Evolutionary conservation across 2,329 filamentous ascomycete species (phyloP), one percentile per base, ranked within the genome.

Genomic region (Alternaria consortialis): DNA sequence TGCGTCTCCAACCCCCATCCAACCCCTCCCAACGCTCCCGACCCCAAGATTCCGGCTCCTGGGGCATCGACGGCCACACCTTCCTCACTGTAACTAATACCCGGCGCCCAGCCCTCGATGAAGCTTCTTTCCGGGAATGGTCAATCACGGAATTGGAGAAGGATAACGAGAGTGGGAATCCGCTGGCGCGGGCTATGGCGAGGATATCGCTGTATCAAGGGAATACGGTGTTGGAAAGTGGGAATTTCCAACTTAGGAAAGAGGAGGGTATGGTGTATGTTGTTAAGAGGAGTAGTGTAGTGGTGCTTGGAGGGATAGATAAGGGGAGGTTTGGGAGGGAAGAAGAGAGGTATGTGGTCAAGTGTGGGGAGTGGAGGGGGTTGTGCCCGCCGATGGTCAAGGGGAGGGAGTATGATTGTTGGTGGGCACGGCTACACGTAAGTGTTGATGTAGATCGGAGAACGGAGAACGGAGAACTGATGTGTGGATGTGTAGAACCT

Each of bases 101-200:
- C 15, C 20, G 11, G 8, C n/a, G 9, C 1, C 37, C n/a, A 20
- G n/a, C 17, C 11, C 37, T 9, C n/a, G n/a, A 20, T 5, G 7
- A 15, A 6, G 37, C 8, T 39, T 39, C 37, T 4, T 39, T 39
- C n/a, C n/a, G n/a, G n/a, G 37, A 9, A 20, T 39, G 37, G 37
- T 39, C 37, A 20, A 11, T n/a, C 7, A 7, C 6, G n/a, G 37
- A 39, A 13, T 20, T 40, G 12, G 31, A 40, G 3, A 55, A 50
- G 2, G 63, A 69, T 50, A 36, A 57, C 15, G 23, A 53, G n/a
- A 36, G 55, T 37, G 23, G 2, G 32, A 65, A 68, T 53, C 58
- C 65, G 23, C 15, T 68, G 20, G 65, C 65, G 6, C 37, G 65
- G n/a, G 65, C 65, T 15, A 68, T 69, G 63, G 48, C 48, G 11